Evolutionary conservation across 805 yeast genomes (phyloP), one percentile per base, ranked within the genome.

Genomic region (Wickerhamomyces sydowiorum): DNA sequence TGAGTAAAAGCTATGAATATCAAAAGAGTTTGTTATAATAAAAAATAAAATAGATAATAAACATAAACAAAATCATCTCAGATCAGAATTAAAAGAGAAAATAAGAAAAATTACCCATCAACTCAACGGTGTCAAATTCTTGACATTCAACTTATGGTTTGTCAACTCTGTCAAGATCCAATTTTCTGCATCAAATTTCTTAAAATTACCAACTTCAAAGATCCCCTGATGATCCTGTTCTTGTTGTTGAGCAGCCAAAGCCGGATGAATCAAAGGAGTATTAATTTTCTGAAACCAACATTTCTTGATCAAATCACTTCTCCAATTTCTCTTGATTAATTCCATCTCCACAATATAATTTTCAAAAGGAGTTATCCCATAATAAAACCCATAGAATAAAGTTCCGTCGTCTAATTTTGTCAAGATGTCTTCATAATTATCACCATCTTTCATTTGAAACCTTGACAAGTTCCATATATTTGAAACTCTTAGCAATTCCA

Each of bases 361-460:
- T 51, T 82, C 82, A 54, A 80, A 80, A 12, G 84, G 72, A 18
- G 85, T 85, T 52, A 78, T 80, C 38, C 68, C 64, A 47, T 86
- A 93, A 66, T 93, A 93, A 66, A 89, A 93, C 33, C 90, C 85
- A 69, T 87, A 93, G 54, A 91, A 91, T 52, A 93, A 65, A 4
- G 96, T 86, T 56, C 86, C 96, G 29, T 80, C 71, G 54, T 86
- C 91, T 54, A 88, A 77, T 51, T 81, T 84, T 31, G 73, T 69
- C 67, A 83, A 69, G 27, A 83, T 60, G 41, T 69, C 69, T 18
- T 77, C 70, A 45, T 80, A 75, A 44, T 80, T 83, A 41, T 73
- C 53, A 15, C 62, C 50, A 18, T 7, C n/a, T n/a, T n/a, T 30
- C 33, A 30, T 17, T 15, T 63, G 51, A 28, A 67, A 49, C 27